Base-by-base conservation (phyloP, 495 filamentous ascomycete species). In the Penicillium antarcticum region DNA sequence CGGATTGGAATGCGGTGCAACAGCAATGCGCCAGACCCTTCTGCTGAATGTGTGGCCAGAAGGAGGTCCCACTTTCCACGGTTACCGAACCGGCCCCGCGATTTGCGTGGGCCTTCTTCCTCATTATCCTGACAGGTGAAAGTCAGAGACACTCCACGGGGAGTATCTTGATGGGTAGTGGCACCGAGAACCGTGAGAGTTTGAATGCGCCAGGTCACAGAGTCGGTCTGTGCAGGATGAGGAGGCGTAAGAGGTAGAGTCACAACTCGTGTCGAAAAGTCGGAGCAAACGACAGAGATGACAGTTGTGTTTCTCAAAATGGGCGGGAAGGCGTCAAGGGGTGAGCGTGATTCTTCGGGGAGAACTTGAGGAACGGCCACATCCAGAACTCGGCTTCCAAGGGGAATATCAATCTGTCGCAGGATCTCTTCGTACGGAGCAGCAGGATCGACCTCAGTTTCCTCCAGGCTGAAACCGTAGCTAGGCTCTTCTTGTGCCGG, bases 201-300 rank as follows among this genome's bases (percentile, higher is more conserved):
- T 0, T 81, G 78, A 52, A 89, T 81, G 5, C 80, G 77, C 80
- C 81, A 87, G n/a, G 65, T 62, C 26, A 57, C 52, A 5, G 59
- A 43, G 29, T 72, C 61, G 37, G 68, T 76, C 32, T 68, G 66
- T 5, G 56, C 50, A 26, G 83, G 78, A 36, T 89, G 87, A 5
- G 89, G 88, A 10, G 89, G 89, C 8, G 74, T 74, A 31, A 94
- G 71, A 1, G 91, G 90, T 5, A 96, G 60, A 4, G 83, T 86
- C 11, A 94, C 68, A 29, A 96, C 67, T 44, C 81, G 82, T 11
- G 88, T 76, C 10, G 80, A 81, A 29, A 73, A 79, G 45, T 89
- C 88, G 6, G 85, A 78, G 62, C 89, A 92, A 1, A 87, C 78
- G 5, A 84, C 81, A 0, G 85, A 75, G 38, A 94, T 81, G 9